These are phyloP conservation scores for Exophiala calicioides DNA, from an alignment of 2,329 filamentous ascomycete species.

Conservation along the genomic window DNA sequence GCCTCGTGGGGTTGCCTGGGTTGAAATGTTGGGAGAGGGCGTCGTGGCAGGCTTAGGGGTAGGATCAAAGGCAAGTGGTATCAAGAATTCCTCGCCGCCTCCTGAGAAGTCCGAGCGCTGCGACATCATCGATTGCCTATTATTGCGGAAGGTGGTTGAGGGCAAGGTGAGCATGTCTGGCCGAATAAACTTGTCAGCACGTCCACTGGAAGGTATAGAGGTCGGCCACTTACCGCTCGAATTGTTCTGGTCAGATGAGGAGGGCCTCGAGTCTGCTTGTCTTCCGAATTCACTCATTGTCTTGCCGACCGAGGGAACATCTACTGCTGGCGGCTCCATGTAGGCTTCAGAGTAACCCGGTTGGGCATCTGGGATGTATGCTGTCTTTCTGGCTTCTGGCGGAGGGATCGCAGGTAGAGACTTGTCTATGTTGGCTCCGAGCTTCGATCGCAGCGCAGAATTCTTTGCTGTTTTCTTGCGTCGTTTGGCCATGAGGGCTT, in stretches of 20 bases:
- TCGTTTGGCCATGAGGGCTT: conserved; percentile 89
- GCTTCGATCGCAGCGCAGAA: conserved; percentile 33
- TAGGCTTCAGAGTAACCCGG: conserved; percentile 33
- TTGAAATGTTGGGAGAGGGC: conserved; percentile 52
- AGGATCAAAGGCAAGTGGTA: conserved; percentile 73
- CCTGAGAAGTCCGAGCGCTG: conserved; percentile 57
- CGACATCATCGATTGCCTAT: conserved; percentile 70
- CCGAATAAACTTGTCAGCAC: conserved; percentile 17
- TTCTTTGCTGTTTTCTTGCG: conserved; percentile 63
- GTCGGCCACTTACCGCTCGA: conserved; percentile 21
- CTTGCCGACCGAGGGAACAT: conserved; percentile 27
- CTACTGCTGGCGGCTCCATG: conserved; percentile 40
- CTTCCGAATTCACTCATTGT: conserved; percentile 28
- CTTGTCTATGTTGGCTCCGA: conserved; percentile 64
- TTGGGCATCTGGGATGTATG: conserved; percentile 52
- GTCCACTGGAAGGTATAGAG: conserved; percentile 3
- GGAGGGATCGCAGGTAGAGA: conserved; percentile 88
- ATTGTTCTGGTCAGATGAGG: conserved; percentile 22
- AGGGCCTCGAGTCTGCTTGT: conserved; percentile 23
- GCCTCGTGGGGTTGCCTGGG: conserved; percentile 46
- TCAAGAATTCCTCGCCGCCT: conserved; percentile 69
- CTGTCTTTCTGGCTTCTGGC: conserved; percentile 43
- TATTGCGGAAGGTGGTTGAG: conserved; percentile 74
- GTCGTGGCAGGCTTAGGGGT: conserved; percentile 56
- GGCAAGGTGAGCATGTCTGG: conserved; percentile 68